phyloP scores from a whole-genome alignment of 306 rosid species.

The Rubus parviflorus region DNA sequence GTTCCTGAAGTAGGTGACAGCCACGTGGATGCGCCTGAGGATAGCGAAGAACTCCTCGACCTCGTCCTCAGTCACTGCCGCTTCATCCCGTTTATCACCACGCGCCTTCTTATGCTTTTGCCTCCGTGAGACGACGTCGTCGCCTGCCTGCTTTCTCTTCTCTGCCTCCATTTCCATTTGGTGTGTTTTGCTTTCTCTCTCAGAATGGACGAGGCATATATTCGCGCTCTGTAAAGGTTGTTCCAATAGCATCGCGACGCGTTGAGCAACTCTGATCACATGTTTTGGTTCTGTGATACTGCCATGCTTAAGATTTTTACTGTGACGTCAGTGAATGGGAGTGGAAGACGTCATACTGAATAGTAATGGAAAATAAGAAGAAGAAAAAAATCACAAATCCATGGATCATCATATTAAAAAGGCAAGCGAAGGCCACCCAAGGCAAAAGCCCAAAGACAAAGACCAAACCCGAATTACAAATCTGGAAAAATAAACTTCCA shows the following conservation, averaged over 20 bases:
- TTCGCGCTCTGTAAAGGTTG: neutral
- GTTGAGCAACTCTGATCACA: neutral
- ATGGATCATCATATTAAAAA: too few species aligned
- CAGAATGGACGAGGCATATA: neutral
- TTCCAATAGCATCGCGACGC: neutral
- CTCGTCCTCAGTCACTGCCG: slow-evolving; percentile 36
- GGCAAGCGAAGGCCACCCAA: too few species aligned
- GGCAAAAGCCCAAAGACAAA: too few species aligned
- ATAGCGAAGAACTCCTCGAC: slow-evolving; percentile 51
- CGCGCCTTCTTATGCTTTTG: slow-evolving; percentile 32
- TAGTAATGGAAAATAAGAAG: too few species aligned
- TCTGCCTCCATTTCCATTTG: neutral
- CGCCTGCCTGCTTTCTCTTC: slow-evolving; percentile 24
- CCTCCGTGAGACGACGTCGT: neutral
- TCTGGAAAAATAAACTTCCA: too few species aligned
- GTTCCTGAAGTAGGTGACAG: slow-evolving; percentile 30
- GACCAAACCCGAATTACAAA: too few species aligned
- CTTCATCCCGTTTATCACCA: neutral
- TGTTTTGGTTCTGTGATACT: neutral
- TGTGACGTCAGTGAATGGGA: neutral
- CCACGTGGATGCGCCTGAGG: slow-evolving; percentile 33
- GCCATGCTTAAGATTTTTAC: too few species aligned
- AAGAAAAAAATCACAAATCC: too few species aligned
- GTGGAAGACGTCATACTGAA: slow-evolving; percentile 1
- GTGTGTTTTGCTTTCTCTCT: too few species aligned